phyloP scores from a whole-genome alignment of 2,329 filamentous ascomycete genomes.

The Lecanicillium sp. region DNA sequence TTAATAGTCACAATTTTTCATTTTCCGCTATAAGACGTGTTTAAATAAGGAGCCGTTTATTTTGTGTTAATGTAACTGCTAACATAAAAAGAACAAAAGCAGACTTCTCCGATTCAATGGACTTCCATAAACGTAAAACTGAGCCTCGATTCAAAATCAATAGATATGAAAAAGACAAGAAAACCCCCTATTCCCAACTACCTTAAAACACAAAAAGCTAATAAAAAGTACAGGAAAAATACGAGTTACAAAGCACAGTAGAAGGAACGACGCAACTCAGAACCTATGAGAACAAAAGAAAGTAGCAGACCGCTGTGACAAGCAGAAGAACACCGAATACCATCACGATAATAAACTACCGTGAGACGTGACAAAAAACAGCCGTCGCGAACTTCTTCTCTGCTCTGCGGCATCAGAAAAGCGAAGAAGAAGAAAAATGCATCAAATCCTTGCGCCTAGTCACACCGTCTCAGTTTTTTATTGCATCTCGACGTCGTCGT shows the following conservation, averaged over 20 bases:
- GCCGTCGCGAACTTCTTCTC: too few species aligned
- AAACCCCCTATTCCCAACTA: not conserved
- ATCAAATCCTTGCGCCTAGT: constrained; percentile 12
- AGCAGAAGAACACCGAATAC: constrained; percentile 1
- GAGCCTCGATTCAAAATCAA: not conserved
- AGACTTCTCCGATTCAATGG: too few species aligned
- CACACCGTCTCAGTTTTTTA: too few species aligned
- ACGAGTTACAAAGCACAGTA: not conserved
- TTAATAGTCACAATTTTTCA: not conserved
- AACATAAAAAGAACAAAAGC: too few species aligned
- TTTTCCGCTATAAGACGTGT: too few species aligned
- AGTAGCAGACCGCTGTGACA: not conserved
- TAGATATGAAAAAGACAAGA: constrained; percentile 1
- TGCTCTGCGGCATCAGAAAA: constrained; percentile 2
- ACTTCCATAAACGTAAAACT: too few species aligned
- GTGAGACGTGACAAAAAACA: not conserved
- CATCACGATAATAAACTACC: constrained; percentile 1
- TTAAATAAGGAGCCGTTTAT: too few species aligned
- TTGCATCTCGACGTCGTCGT: constrained; percentile 25
- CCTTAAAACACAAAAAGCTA: not conserved
- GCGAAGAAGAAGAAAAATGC: constrained; percentile 8
- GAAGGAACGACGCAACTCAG: constrained; percentile 1
- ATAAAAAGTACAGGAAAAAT: constrained; percentile 1
- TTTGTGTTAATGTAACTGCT: too few species aligned
- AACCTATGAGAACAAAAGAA: too few species aligned